Percentiles rank a stretch among this genome's conserved stretches.
phyloP scores from a whole-genome alignment of 2,329 filamentous ascomycete genomes.

The Calonectria crousiana region DNA sequence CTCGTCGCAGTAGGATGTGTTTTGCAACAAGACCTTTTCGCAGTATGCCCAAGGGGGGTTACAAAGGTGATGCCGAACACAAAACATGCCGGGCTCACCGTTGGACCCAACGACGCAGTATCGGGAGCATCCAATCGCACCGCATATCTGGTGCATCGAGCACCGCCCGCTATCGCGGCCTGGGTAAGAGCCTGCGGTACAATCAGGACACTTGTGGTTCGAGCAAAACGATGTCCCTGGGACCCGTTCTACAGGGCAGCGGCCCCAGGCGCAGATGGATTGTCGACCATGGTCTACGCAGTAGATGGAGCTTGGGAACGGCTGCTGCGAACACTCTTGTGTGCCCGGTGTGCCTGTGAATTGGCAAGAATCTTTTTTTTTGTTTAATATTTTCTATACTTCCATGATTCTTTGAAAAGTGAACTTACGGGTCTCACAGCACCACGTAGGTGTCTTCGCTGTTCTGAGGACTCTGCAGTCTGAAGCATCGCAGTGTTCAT shows the following conservation, averaged over 20 bases:
- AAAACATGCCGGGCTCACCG: constrained; percentile 9
- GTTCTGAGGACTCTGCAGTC: neutral
- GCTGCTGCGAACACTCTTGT: constrained; percentile 1
- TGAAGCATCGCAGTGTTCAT: neutral
- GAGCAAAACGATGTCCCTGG: constrained; percentile 11
- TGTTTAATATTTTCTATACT: neutral
- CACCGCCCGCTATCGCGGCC: constrained; percentile 13
- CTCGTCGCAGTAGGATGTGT: neutral
- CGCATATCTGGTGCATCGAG: constrained; percentile 31
- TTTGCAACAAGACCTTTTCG: constrained; percentile 15
- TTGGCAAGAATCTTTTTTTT: neutral
- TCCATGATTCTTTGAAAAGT: neutral
- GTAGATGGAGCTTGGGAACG: neutral
- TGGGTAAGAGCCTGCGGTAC: neutral
- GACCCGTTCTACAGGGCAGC: neutral
- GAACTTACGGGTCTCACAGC: constrained; percentile 7
- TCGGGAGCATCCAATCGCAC: constrained; percentile 10
- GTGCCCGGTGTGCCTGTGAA: neutral
- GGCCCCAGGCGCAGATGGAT: neutral
- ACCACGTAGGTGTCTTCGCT: neutral
- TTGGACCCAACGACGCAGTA: neutral
- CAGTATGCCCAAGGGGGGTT: constrained; percentile 17
- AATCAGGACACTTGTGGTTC: constrained; percentile 17
- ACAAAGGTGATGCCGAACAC: constrained; percentile 29
- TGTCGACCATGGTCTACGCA: constrained; percentile 1